phyloP scores from a whole-genome alignment of 345 rosid species.

The Populus alba region DNA sequence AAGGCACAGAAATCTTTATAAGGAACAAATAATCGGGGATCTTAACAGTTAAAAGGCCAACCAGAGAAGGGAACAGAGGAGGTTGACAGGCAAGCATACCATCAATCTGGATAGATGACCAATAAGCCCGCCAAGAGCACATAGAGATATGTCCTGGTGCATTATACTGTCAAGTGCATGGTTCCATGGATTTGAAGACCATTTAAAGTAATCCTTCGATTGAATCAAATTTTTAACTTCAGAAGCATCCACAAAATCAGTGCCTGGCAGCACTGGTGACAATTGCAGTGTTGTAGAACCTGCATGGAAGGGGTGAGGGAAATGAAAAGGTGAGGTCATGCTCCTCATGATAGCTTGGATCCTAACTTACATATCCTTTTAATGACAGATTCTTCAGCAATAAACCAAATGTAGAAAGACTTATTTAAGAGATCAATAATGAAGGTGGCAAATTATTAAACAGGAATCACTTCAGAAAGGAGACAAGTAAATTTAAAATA shows the following conservation, averaged over 20 bases:
- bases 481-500: no score
- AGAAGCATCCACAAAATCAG: slow-evolving; percentile 55
- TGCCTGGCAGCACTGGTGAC: slow-evolving; percentile 45
- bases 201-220: slow-evolving; percentile 61
- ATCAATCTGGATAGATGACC: slow-evolving; percentile 77
- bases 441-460: no score
- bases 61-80: neutral
- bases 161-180: slow-evolving; percentile 44
- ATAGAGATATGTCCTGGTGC: slow-evolving; percentile 48
- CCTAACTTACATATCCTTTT: neutral
- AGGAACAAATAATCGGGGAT: slow-evolving; percentile 1
- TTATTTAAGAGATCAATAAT: no score
- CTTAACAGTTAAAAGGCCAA: neutral
- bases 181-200: slow-evolving; percentile 53
- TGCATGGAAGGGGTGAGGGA: slow-evolving; percentile 15
- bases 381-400: neutral
- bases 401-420: neutral
- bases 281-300: slow-evolving; percentile 62
- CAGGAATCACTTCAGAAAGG: no score
- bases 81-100: slow-evolving; percentile 45
- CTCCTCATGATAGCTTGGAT: slow-evolving; percentile 2
- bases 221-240: slow-evolving; percentile 64
- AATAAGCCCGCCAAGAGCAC: slow-evolving; percentile 80
- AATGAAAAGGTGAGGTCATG: neutral
- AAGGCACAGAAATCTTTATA: slow-evolving; percentile 12